Conservation (phyloP, 306 rosid genomes). For the Alnus glutinosa region DNA sequence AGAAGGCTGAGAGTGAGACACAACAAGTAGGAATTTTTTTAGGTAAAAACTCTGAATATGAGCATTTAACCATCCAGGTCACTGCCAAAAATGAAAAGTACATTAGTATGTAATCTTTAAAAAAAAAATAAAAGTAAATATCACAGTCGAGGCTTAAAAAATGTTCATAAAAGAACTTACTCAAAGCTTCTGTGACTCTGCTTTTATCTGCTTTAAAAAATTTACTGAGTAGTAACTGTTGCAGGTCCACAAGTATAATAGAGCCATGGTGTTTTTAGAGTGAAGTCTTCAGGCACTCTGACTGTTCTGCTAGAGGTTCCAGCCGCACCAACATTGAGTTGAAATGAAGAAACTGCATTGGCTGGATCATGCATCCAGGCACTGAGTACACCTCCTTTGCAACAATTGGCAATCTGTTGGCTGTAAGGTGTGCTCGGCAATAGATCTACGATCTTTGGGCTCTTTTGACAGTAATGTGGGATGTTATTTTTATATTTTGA, state of each 20-base stretch:
- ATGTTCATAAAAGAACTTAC: conserved; percentile 49
- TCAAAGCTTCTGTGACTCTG: conserved; percentile 75
- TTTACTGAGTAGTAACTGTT: conserved; percentile 50
- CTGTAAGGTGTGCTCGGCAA: conserved; percentile 83
- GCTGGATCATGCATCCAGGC: conserved; percentile 74
- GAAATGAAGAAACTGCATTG: conserved; percentile 66
- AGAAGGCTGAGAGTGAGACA: conserved; percentile 81
- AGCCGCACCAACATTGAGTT: conserved; percentile 70
- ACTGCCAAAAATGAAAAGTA: conserved; percentile 44
- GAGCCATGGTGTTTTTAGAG: conserved; percentile 75
- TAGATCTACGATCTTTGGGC: conserved; percentile 68
- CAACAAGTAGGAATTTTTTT: conserved; percentile 78
- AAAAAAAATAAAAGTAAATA: too few relatives aligned
- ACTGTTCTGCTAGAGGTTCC: conserved; percentile 75
- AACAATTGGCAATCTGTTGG: conserved; percentile 72
- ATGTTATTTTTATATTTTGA: conserved; percentile 50
- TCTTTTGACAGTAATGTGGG: conserved; percentile 77
- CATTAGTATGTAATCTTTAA: too few relatives aligned
- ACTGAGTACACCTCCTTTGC: conserved; percentile 85
- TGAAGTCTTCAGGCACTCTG: conserved; percentile 59
- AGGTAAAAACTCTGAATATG: conserved; percentile 85
- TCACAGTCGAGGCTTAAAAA: conserved; percentile 6
- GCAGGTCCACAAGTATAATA: conserved; percentile 81
- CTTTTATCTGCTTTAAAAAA: conserved; percentile 60
- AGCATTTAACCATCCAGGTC: conserved; percentile 93